Evolutionary conservation across 2,329 filamentous ascomycete species (phyloP), one percentile per base, ranked within the genome.

Genomic region (Rutstroemia sp.): DNA sequence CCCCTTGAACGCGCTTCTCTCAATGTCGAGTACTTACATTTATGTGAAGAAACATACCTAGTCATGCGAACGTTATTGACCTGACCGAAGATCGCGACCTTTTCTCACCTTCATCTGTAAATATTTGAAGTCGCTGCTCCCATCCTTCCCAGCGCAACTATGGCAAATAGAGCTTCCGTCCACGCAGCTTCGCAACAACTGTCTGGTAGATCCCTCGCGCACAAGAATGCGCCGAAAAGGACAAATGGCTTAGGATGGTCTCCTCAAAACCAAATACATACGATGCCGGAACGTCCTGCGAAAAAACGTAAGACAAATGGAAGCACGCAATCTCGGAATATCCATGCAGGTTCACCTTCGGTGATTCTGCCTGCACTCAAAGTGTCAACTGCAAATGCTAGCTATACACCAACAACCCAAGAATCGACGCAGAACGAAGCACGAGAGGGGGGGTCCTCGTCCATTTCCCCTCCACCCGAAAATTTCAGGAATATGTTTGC

Each of bases 11-110:
- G 39, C 39, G 39, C 16, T 42, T 42, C 39, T 42, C 18, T n/a
- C 39, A 19, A 7, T 7, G n/a, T 19, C 16, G 19, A 42, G 16
- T 42, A n/a, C 39, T 42, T 18, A 42, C 39, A 19, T 14, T 42
- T 8, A n/a, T 42, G 7, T 9, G 39, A 19, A 42, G 39, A n/a
- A 41, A 18, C 38, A 19, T 16, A 21, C 27, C 39, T 49, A 46
- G 27, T 18, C n/a, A n/a, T 21, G 27, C 23, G 23, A 52, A 44
- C 25, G 47, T 56, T n/a, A 56, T 56, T 27, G 54, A 56, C 38
- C 18, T 52, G 7, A 52, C 48, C 3, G 27, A 37, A 16, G 54
- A 52, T 30, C 30, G 30, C 30, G 10, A 34, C 30, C 10, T 34
- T 34, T 34, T 34, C 30, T 34, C 30, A 5, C 45, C 34, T 12